Conservation (phyloP, 2,329 filamentous ascomycete genomes). For the Beauveria scarabaeidicola region DNA sequence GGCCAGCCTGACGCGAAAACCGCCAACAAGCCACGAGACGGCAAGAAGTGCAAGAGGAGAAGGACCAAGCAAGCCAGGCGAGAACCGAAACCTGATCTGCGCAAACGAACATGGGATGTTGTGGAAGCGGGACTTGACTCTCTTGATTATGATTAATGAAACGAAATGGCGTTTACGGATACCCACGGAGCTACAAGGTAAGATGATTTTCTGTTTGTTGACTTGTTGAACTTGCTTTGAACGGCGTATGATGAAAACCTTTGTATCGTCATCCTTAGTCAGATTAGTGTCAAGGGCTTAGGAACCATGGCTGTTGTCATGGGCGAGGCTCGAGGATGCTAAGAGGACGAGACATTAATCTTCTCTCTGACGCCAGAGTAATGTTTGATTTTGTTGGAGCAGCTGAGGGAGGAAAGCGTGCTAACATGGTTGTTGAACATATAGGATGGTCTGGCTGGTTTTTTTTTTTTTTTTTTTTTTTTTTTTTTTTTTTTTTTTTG, state of each 20-base stretch:
- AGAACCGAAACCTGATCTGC: conserved; percentile 50
- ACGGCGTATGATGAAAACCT: conserved; percentile 66
- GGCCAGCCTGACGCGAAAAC: neutral
- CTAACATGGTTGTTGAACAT: neutral
- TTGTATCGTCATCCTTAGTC: conserved; percentile 98
- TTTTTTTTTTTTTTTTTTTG: neutral
- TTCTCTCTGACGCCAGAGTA: conserved; percentile 41
- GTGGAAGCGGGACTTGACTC: conserved; percentile 53
- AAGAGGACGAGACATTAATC: conserved; percentile 44
- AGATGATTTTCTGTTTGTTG: conserved; percentile 2
- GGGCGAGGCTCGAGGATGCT: conserved; percentile 25
- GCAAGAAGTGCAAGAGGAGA: conserved; percentile 25
- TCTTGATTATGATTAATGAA: conserved; percentile 50
- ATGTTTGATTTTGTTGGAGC: neutral
- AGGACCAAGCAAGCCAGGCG: conserved; percentile 32
- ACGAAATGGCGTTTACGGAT: conserved; percentile 42
- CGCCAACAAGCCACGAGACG: conserved; percentile 10
- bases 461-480: neutral
- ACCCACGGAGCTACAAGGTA: conserved; percentile 17
- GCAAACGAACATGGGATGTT: conserved; percentile 60
- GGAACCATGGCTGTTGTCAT: conserved; percentile 22
- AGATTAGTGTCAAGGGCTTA: conserved; percentile 39
- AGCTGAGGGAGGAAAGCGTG: neutral
- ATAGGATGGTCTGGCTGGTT: neutral
- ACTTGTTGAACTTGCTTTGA: conserved; percentile 10